Base-by-base conservation (phyloP, 768 basidiomycete species). In the Suillus subalutaceus region DNA sequence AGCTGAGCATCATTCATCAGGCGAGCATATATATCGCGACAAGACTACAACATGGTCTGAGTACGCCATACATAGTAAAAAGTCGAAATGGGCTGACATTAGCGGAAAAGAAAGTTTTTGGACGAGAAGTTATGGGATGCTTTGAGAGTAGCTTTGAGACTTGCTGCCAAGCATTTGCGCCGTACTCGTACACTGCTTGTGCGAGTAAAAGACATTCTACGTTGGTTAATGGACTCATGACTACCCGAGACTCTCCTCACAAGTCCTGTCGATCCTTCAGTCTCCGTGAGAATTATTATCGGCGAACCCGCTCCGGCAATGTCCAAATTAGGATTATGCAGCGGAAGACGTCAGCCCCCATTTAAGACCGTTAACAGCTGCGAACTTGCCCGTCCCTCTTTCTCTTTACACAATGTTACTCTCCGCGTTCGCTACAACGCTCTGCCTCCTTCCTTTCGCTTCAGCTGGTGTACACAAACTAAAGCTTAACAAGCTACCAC, bases 101-200 rank as follows among this genome's bases (percentile, higher is more conserved):
- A 40, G 91, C 79, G 9, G 86, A 87, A 72, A 93, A 95, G 76
- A 88, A 86, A 16, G 82, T 79, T 70, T 85, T 85, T 26, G 90
- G 86, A 57, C 88, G 85, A 3, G 80, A 77, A 53, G 91, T 79
- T 10, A 93, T 81, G 16, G 94, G 89, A 70, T 96, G 93, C 35
- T 85, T 86, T 20, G 85, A 80, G 23, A 97, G 84, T 8, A 91
- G 69, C 52, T 84, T 84, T 26, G 91, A 83, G 10, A 96, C 86
- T 7, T 82, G 76, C 43, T 82, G 72, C 95, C 95, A 96, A 5
- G 83, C 83, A 56, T 83, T 78, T 43, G 87, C 81, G 16, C 95
- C 94, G 64, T 90, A 82, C 73, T 96, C 92, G 77, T 92, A 92
- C 52, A 93, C 89, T 0, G 93, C 89, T 78, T 97, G 96, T 2